Evolutionary conservation across 2,329 filamentous ascomycete species (phyloP), one percentile per base, ranked within the genome.

Genomic region (Alternaria sp.): DNA sequence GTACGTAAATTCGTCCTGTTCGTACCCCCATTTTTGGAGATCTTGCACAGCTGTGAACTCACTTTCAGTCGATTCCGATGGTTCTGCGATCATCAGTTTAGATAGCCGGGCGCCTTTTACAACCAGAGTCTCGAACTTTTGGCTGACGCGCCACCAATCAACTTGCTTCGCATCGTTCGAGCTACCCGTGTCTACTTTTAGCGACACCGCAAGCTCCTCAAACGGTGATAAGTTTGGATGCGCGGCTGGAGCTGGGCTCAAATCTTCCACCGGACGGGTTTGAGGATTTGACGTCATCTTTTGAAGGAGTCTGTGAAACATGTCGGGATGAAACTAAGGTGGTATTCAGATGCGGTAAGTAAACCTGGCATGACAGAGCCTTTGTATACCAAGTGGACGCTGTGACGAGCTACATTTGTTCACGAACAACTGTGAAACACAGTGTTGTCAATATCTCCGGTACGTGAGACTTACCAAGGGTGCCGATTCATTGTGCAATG

Each of bases 351-450:
- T 17, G 36, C 2, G 0, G n/a, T 40, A 5, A 40, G 36, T 17
- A 40, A 0, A 40, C 0, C 15, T 40, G 36, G 36, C 36, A 40
- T 17, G 2, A 0, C 2, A 0, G 36, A 40, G 36, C 36, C 0
- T 1, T 40, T 40, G 36, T 40, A 40, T 17, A 40, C 36, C 36
- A 17, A 11, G 36, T 17, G n/a, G 9, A 40, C 36, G 36, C 15
- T 40, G 36, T 40, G 36, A 40, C 4, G n/a, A 40, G 36, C 8
- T 0, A 40, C 36, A 17, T 40, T 32, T 40, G 32, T 40, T n/a
- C 32, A 40, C 32, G 0, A 10, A 40, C 32, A 40, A 1, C 32
- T 40, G 8, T 40, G 15, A 40, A n/a, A n/a, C 2, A 40, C 32
- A 30, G 32, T 40, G 32, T 40, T 40, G 32, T 40, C 15, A n/a